phyloP scores from a whole-genome alignment of 225 moss, liverwort and hornwort species.

The Pleurozium schreberi region DNA sequence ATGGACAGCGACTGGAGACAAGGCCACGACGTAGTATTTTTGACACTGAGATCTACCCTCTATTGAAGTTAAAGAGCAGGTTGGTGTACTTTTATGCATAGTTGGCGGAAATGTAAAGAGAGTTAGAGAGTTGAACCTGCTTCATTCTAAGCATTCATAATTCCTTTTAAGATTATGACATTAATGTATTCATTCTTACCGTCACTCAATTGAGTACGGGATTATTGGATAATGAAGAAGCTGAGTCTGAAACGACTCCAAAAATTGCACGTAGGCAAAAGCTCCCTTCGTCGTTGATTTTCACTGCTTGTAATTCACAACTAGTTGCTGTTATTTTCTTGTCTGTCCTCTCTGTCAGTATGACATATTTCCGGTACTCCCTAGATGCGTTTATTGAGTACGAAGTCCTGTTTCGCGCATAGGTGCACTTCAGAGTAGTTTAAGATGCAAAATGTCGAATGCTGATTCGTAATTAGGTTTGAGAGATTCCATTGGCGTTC shows the following conservation, averaged over 20 bases:
- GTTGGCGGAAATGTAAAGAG: neutral
- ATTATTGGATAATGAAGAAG: slow-evolving; percentile 18
- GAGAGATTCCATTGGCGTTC: neutral
- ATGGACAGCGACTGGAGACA: neutral
- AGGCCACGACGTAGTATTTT: slow-evolving; percentile 1
- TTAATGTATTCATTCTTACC: neutral
- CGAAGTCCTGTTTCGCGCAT: neutral
- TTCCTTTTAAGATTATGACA: neutral
- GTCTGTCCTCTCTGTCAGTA: neutral
- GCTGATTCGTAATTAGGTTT: neutral
- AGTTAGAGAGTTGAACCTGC: slow-evolving; percentile 7
- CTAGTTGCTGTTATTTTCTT: neutral
- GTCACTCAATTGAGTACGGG: slow-evolving; percentile 29
- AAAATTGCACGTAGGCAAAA: neutral
- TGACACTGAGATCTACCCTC: slow-evolving; percentile 1
- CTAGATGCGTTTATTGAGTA: neutral
- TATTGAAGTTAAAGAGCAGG: neutral
- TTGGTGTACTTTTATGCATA: slow-evolving; percentile 15
- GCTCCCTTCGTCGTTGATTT: neutral
- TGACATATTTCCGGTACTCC: too few relatives aligned
- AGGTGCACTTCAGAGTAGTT: neutral
- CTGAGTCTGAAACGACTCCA: neutral
- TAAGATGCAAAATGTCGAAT: neutral
- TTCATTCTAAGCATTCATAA: neutral
- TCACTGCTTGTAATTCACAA: neutral